Conservation (phyloP, 768 basidiomycete genomes). For the Psilocybe azurescens region DNA sequence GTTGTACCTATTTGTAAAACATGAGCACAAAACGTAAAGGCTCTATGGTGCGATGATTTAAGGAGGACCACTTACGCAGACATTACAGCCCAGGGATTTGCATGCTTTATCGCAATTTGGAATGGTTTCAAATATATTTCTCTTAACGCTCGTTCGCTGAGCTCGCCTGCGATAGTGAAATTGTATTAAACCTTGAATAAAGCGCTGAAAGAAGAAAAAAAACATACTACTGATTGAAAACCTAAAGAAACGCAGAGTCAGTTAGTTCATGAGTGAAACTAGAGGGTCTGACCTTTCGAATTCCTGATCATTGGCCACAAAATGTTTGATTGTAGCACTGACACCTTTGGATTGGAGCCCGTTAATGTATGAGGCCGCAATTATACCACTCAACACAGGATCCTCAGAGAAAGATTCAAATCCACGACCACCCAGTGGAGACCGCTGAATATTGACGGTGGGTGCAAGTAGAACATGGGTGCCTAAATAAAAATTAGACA, state of each 20-base stretch:
- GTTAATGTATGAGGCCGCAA: constrained; percentile 66
- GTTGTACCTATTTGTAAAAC: constrained; percentile 50
- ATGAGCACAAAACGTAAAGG: not conserved
- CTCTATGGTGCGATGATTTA: not conserved
- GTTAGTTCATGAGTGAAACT: not conserved
- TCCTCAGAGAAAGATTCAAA: constrained; percentile 74
- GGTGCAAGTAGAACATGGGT: constrained; percentile 61
- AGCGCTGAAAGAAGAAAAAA: not conserved
- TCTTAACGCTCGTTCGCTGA: constrained; percentile 62
- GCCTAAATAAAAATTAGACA: constrained; percentile 29
- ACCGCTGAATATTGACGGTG: constrained; percentile 70
- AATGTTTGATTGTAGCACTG: constrained; percentile 69
- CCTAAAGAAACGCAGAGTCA: constrained; percentile 20
- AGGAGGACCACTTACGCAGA: constrained; percentile 44
- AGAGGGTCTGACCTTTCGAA: constrained; percentile 43
- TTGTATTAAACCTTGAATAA: not conserved
- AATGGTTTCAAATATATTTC: constrained; percentile 72
- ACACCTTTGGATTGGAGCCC: constrained; percentile 65
- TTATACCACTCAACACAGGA: constrained; percentile 56
- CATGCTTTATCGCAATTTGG: constrained; percentile 59
- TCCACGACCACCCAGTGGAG: constrained; percentile 56
- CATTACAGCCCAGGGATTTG: constrained; percentile 66
- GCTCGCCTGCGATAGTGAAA: constrained; percentile 37
- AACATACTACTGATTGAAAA: constrained; percentile 52
- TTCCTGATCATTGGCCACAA: constrained; percentile 67